phyloP scores from a whole-genome alignment of 1,139 yeast species.

The Geotrichum citri-aurantii region DNA sequence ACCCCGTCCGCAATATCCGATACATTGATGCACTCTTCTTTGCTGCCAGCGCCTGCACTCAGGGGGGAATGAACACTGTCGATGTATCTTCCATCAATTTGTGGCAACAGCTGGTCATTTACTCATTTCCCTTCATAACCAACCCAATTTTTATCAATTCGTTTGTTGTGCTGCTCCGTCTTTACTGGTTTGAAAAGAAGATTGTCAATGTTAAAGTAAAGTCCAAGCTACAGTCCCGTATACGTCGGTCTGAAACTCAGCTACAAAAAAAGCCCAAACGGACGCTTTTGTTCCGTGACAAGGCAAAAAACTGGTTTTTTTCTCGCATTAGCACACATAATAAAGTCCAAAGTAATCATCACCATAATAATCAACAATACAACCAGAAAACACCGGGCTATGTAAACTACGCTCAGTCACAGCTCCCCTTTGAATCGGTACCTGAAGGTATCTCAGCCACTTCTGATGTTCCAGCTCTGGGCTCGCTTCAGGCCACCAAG shows the following conservation, averaged over 20 bases:
- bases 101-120: constrained; percentile 62
- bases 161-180: constrained; percentile 13
- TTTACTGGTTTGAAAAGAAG: constrained; percentile 60
- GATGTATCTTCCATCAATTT: constrained; percentile 55
- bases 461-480: not conserved
- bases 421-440: not conserved
- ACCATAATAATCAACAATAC: not conserved
- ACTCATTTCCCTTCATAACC: constrained; percentile 49
- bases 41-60: constrained; percentile 73
- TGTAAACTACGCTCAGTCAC: not conserved
- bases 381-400: not conserved
- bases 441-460: not conserved
- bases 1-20: constrained; percentile 58
- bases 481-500: not conserved
- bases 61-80: constrained; percentile 75
- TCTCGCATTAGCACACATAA: not conserved
- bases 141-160: constrained; percentile 92
- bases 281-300: not conserved
- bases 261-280: not conserved
- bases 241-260: not conserved
- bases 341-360: not conserved
- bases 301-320: not conserved
- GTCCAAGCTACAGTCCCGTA: constrained; percentile 60
- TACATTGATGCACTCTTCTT: constrained; percentile 80
- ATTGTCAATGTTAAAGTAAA: constrained; percentile 74